These are phyloP conservation scores for Mortierella claussenii DNA, from an alignment of 192 early-diverging fungal species.

Conservation along the genomic window DNA sequence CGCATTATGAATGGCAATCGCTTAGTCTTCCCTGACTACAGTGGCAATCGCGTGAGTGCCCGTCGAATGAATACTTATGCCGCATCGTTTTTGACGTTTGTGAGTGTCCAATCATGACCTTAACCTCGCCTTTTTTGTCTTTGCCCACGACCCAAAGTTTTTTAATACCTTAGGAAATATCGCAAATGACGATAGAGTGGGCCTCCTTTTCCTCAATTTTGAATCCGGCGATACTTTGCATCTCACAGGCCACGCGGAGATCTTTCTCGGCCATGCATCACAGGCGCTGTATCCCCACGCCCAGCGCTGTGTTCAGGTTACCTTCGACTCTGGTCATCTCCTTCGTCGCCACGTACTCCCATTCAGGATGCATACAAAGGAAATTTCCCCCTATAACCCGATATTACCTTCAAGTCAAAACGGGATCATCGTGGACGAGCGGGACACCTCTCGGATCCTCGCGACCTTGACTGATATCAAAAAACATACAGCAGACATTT, in stretches of 20 bases:
- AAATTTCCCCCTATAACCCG: constrained; percentile 49
- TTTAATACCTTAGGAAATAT: constrained; percentile 50
- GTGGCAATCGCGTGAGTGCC: constrained; percentile 45
- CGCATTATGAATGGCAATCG: constrained; percentile 2
- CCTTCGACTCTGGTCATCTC: constrained; percentile 11
- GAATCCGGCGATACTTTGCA: constrained; percentile 32
- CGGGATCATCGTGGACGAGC: neutral
- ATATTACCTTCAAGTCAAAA: neutral
- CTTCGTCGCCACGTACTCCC: constrained; percentile 10
- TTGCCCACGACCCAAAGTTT: too few species aligned
- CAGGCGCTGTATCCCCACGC: constrained; percentile 33
- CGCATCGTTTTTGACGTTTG: too few species aligned
- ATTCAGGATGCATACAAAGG: constrained; percentile 23
- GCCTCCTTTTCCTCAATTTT: constrained; percentile 28
- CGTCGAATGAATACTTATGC: too few species aligned
- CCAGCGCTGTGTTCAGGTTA: constrained; percentile 18
- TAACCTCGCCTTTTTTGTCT: neutral
- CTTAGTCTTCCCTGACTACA: constrained; percentile 41
- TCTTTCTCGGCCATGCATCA: constrained; percentile 22
- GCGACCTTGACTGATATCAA: constrained; percentile 22
- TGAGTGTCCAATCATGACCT: too few species aligned
- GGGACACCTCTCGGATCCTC: too few species aligned
- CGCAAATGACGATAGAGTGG: constrained; percentile 19
- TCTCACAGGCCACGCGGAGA: constrained; percentile 27
- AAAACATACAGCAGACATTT: constrained; percentile 11